phyloP scores from a whole-genome alignment of 345 rosid species.

The Kandelia obovata region DNA sequence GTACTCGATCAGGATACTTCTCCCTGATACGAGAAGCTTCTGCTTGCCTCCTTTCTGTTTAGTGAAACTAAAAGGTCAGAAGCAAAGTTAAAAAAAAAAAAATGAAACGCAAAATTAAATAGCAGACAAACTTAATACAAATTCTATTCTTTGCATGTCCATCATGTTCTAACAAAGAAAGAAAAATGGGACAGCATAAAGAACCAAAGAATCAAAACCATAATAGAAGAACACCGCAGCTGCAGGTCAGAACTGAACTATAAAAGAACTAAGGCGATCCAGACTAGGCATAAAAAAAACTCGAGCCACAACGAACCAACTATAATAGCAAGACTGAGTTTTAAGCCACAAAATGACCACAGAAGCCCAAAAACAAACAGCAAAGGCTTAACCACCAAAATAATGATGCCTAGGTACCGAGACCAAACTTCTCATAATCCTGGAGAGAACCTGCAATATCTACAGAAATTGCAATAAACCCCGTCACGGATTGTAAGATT shows the following conservation, averaged over 20 bases:
- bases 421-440: slow-evolving; percentile 9
- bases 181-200: too few relatives aligned
- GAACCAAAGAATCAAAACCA: too few relatives aligned
- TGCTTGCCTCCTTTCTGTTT: slow-evolving; percentile 70
- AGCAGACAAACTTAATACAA: background rate
- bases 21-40: slow-evolving; percentile 82
- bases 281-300: too few relatives aligned
- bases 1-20: slow-evolving; percentile 89
- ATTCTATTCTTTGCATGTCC: too few relatives aligned
- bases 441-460: background rate
- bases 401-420: background rate
- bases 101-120: background rate
- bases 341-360: background rate
- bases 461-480: background rate
- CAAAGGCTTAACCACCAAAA: background rate
- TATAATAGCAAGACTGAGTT: background rate
- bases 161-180: too few relatives aligned
- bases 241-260: too few relatives aligned
- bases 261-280: too few relatives aligned
- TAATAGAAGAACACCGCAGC: too few relatives aligned
- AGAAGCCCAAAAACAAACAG: background rate
- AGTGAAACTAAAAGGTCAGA: background rate
- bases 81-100: background rate
- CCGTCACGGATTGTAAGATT: background rate
- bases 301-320: background rate